Evolutionary conservation across 2,329 filamentous ascomycete species (phyloP), one percentile per base, ranked within the genome.

Genomic region (Ophiostoma populinum): DNA sequence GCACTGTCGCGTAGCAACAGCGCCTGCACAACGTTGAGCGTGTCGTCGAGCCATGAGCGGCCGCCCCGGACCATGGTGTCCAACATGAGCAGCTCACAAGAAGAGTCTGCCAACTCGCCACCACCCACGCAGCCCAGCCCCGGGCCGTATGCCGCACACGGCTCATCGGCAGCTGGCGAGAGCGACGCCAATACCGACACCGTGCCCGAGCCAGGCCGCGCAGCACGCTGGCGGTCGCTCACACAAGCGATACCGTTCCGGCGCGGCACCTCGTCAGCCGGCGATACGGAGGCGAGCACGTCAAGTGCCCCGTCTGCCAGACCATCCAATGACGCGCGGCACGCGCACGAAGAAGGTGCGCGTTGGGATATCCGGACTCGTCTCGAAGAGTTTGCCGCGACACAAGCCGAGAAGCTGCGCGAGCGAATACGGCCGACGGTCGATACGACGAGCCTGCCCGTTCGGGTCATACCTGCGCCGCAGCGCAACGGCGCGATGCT

Each of bases 401-500:
- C 59, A 7, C 70, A 75, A 41, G 72, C 70, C 1, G 71, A 76
- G 42, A 66, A 60, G 47, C 50, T 75, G 6, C 58, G 69, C 8
- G 70, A 75, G 36, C 62, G 57, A 38, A 59, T 72, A 31, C 58
- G 64, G 9, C 62, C 69, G 8, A 63, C 61, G 1, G 58, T 63
- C 1, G 62, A 68, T 43, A 68, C 63, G 2, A 64, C 65, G 15
- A 63, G 61, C 40, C 53, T 76, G 13, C 69, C 70, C 2, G 62
- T 71, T 2, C 70, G 60, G 13, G 62, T 74, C 7, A 74, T 77
- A 11, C 71, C 72, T 3, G 70, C 72, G 1, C 72, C 72, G 13
- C 61, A 63, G 24, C 61, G 72, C n/a, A 57, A 61, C 38, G 68
- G 70, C 5, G 61, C 64, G 0, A 65, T 67, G 31, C 49, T 75